Evolutionary conservation across 805 yeast species (phyloP).

Genomic region (Kuraishia piskuri): DNA sequence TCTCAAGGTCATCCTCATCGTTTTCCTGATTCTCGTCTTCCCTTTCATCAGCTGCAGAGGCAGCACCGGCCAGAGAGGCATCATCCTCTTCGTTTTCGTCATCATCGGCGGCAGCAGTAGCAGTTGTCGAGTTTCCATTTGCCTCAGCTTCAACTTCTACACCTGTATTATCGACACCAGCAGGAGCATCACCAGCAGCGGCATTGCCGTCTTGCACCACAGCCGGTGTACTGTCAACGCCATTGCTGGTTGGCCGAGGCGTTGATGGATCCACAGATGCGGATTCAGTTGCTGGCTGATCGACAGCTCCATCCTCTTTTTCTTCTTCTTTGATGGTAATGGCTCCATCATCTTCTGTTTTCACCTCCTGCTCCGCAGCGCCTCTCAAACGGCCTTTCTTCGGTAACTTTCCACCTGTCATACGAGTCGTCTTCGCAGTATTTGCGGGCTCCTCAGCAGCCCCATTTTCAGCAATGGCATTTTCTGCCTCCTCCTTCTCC

Average conservation of each 20-base stretch:
- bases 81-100: slow-evolving; percentile 38
- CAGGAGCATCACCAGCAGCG: slow-evolving; percentile 1
- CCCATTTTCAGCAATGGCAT: slow-evolving; percentile 29
- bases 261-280: background rate
- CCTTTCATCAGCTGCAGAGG: slow-evolving; percentile 20
- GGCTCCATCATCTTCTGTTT: slow-evolving; percentile 22
- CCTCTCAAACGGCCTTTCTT: slow-evolving; percentile 22
- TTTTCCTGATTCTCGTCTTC: slow-evolving; percentile 31
- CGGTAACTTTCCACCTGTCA: slow-evolving; percentile 22
- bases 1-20: slow-evolving; percentile 68
- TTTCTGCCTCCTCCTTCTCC: slow-evolving; percentile 51
- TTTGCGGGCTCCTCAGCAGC: slow-evolving; percentile 20
- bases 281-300: background rate
- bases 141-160: background rate
- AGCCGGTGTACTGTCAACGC: slow-evolving; percentile 1
- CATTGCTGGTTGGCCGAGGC: background rate
- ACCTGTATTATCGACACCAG: background rate
- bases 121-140: slow-evolving; percentile 4
- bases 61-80: slow-evolving; percentile 27
- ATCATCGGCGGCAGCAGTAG: slow-evolving; percentile 18
- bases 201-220: slow-evolving; percentile 10
- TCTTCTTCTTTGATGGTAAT: slow-evolving; percentile 8
- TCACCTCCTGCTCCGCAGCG: slow-evolving; percentile 9
- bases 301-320: background rate
- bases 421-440: slow-evolving; percentile 5